Evolutionary conservation across 345 rosid species (phyloP).

Genomic region (Lepidium aucheri): DNA sequence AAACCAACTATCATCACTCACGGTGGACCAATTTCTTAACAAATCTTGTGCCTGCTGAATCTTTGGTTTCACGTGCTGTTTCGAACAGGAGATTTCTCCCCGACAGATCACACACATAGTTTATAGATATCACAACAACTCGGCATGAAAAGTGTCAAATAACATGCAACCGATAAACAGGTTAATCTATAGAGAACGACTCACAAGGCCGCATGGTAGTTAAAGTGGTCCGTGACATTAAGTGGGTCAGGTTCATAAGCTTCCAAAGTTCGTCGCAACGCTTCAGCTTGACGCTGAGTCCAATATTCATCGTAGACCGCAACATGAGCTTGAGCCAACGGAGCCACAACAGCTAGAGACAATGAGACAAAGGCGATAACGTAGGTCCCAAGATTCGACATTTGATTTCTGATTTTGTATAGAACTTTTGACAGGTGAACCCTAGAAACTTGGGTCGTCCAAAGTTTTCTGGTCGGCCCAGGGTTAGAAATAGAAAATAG

Average conservation of each 20-base stretch:
- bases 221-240: constrained; percentile 40
- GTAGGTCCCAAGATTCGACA: constrained; percentile 22
- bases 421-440: not conserved
- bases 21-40: too few species aligned
- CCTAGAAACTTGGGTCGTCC: constrained; percentile 26
- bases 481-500: constrained; percentile 18
- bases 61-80: too few species aligned
- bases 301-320: constrained; percentile 48
- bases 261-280: constrained; percentile 16
- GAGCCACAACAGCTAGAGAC: not conserved
- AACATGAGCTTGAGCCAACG: constrained; percentile 29
- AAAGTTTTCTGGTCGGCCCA: constrained; percentile 28
- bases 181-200: not conserved
- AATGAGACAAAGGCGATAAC: constrained; percentile 11
- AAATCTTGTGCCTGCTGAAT: too few species aligned
- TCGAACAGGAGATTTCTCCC: too few species aligned
- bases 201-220: constrained; percentile 24
- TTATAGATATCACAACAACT: too few species aligned
- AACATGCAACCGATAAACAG: not conserved
- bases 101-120: too few species aligned
- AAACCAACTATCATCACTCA: too few species aligned
- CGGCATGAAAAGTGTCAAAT: too few species aligned
- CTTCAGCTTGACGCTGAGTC: constrained; percentile 32
- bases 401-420: not conserved
- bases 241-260: constrained; percentile 45